phyloP scores from a whole-genome alignment of 1,284 basidiomycete species.

The Amylostereum chailletii region DNA sequence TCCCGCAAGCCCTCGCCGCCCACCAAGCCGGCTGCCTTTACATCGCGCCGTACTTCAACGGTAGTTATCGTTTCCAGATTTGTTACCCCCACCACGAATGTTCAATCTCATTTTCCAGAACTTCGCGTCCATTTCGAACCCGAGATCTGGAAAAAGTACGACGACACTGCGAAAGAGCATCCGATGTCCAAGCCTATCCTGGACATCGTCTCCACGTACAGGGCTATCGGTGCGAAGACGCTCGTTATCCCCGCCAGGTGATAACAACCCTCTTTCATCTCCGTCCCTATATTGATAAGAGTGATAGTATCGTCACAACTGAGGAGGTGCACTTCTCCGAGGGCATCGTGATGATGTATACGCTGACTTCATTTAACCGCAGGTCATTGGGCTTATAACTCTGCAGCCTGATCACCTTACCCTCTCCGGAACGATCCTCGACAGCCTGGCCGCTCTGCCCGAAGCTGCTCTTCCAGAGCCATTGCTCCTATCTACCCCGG shows the following conservation, averaged over 20 bases:
- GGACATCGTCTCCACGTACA: conserved; percentile 29
- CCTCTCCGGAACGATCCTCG: conserved; percentile 33
- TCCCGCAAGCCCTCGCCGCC: conserved; percentile 38
- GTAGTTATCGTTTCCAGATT: conserved; percentile 15
- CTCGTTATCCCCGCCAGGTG: conserved; percentile 47
- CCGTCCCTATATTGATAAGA: background rate
- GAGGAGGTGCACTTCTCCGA: conserved; percentile 24
- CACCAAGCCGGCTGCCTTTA: conserved; percentile 39
- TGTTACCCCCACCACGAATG: background rate
- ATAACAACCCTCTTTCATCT: background rate
- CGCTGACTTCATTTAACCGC: background rate
- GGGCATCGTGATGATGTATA: background rate
- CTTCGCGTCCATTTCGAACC: conserved; percentile 39
- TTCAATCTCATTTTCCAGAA: conserved; percentile 20
- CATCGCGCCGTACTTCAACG: conserved; percentile 43
- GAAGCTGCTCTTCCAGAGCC: conserved; percentile 1
- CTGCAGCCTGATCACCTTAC: conserved; percentile 38
- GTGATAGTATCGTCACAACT: conserved; percentile 30
- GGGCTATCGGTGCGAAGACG: conserved; percentile 29
- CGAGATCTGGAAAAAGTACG: conserved; percentile 31
- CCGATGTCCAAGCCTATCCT: conserved; percentile 32
- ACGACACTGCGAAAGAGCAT: conserved; percentile 30
- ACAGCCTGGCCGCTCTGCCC: conserved; percentile 25
- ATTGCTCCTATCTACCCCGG: conserved; percentile 1
- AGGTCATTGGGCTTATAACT: conserved; percentile 35